These are phyloP conservation scores for Ceratobasidium sp. DNA, from an alignment of 1,284 basidiomycete species.

Conservation along the genomic window DNA sequence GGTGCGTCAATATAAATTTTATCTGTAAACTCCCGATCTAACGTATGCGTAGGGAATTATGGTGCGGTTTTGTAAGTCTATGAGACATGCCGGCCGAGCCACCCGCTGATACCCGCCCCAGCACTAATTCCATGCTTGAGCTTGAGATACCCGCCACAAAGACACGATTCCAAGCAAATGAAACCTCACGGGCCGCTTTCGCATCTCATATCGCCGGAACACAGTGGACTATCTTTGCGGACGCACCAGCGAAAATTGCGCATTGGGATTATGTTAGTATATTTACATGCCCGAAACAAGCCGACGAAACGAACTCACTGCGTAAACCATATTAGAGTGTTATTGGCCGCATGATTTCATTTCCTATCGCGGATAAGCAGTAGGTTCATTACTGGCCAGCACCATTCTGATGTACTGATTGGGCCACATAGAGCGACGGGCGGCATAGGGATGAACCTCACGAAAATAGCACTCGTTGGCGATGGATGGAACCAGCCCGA, in stretches of 20 bases:
- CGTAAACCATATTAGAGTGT: too few relatives aligned
- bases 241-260: constrained; percentile 35
- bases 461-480: constrained; percentile 34
- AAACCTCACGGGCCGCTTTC: not conserved
- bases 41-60: constrained; percentile 54
- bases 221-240: constrained; percentile 40
- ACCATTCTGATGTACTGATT: not conserved
- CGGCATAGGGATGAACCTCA: constrained; percentile 38
- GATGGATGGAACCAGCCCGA: constrained; percentile 39
- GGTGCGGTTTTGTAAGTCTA: constrained; percentile 63
- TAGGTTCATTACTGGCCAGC: constrained; percentile 3
- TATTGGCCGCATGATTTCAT: constrained; percentile 41
- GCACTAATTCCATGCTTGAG: constrained; percentile 34
- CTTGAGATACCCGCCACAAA: constrained; percentile 40
- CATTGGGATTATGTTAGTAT: constrained; percentile 43
- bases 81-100: too few relatives aligned
- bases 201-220: constrained; percentile 5
- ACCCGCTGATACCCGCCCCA: not conserved
- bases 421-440: constrained; percentile 36
- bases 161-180: constrained; percentile 36
- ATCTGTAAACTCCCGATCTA: not conserved
- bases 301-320: too few relatives aligned
- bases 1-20: not conserved
- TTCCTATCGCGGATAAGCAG: constrained; percentile 39
- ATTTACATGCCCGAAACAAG: not conserved